Base-by-base conservation (phyloP, 257 asterid species). In the Dorcoceras hygrometricum region DNA sequence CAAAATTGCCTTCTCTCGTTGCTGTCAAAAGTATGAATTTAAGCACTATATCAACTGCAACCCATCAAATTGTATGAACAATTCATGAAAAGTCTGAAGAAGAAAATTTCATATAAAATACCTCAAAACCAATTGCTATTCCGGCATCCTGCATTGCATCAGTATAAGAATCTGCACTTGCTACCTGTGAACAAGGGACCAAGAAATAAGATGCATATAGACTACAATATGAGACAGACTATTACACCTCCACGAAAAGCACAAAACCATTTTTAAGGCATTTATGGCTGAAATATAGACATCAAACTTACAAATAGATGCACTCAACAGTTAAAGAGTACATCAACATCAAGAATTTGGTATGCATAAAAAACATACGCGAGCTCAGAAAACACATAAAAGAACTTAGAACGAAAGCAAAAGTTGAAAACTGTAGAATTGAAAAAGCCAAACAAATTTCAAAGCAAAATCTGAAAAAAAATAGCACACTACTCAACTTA, bases 91-190 rank as follows among this genome's bases (percentile, higher is more conserved):
- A 19, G 51, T 36, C 23, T n/a, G 23, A n/a, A 48, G 65, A 31
- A 50, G 56, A 76, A 54, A 19, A 20, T 32, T 76, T 50, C 50
- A 62, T 28, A 55, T 36, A 34, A 71, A 75, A 66, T 72, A 93
- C 99, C 99, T 86, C 87, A 50, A 85, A 54, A 77, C 77, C 84
- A 69, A 86, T 75, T 71, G 83, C 75, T 67, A 93, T 86, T 70
- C 95, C 96, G 74, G 96, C 83, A 65, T 60, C 87, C 71, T 72
- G 84, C 87, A 93, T 84, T 59, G 75, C 74, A 68, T 82, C 82
- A 27, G 68, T 66, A 75, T 90, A 93, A 69, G 89, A 76, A 75
- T 90, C 97, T 79, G 99, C 94, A 71, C 77, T 83, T 71, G 29
- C 78, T 23, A 93, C 87, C 99, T 93, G 77, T 24, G 65, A 62